phyloP scores from a whole-genome alignment of 1,139 yeast species.

The Pichia inconspicua region DNA sequence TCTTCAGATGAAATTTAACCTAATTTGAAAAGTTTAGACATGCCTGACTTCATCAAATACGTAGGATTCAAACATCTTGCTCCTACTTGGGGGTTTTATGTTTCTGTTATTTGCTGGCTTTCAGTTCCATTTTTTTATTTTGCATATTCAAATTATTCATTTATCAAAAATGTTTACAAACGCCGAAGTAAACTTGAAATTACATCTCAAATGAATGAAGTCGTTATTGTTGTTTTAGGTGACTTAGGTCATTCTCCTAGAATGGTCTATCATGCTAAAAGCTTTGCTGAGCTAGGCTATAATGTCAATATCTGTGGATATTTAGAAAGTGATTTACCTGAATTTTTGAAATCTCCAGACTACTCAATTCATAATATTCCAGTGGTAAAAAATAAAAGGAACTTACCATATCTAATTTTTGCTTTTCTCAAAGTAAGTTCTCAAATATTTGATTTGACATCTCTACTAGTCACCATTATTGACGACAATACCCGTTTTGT shows the following conservation, averaged over 20 bases:
- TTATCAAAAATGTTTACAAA: conserved; percentile 29
- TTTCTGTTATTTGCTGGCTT: conserved; percentile 30
- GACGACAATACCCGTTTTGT: conserved; percentile 52
- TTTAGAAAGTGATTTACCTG: conserved; percentile 50
- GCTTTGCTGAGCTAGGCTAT: conserved; percentile 63
- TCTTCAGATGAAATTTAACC: no score
- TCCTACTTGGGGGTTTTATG: conserved; percentile 25
- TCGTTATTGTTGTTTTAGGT: conserved; percentile 79
- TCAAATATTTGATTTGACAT: conserved; percentile 45
- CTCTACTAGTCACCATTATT: conserved; percentile 44
- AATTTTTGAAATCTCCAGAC: conserved; percentile 44
- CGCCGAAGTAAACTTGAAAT: conserved; percentile 20
- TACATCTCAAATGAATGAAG: conserved; percentile 28
- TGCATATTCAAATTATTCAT: conserved; percentile 15
- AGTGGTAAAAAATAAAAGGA: conserved; percentile 35
- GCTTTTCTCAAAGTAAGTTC: conserved; percentile 49
- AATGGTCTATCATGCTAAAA: conserved; percentile 83
- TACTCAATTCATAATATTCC: conserved; percentile 38
- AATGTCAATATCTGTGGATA: conserved; percentile 85
- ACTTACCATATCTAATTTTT: conserved; percentile 51
- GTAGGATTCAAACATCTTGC: conserved; percentile 20
- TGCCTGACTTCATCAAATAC: conserved; percentile 20
- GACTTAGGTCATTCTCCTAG: conserved; percentile 95
- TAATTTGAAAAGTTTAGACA: background rate
- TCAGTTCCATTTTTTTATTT: conserved; percentile 26